Percentiles rank a stretch among this genome's conserved stretches.
Conservation (phyloP, 2,329 filamentous ascomycete genomes). For the Paraphaeosphaeria sporulosa region DNA sequence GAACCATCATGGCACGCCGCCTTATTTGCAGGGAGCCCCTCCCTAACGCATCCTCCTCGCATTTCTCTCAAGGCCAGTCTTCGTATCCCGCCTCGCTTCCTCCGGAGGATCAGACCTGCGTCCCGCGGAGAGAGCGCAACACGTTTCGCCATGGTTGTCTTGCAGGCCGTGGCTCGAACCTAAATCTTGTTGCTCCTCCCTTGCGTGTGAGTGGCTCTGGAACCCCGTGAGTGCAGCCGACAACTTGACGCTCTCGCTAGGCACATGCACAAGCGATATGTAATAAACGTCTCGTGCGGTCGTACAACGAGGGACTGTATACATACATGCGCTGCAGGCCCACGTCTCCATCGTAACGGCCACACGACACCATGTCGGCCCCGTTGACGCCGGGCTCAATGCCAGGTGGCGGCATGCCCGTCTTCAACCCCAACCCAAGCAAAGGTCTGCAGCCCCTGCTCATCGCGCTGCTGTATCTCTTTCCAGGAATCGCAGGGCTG, state of each 20-base stretch:
- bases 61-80: too few species aligned
- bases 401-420: not conserved
- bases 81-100: not conserved
- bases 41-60: too few species aligned
- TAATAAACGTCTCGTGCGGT: not conserved
- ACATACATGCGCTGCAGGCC: not conserved
- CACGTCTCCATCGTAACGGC: not conserved
- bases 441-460: constrained; percentile 24
- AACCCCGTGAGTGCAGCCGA: too few species aligned
- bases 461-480: constrained; percentile 24
- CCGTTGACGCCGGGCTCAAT: not conserved
- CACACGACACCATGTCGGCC: not conserved
- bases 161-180: too few species aligned
- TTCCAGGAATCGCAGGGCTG: constrained; percentile 19
- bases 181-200: not conserved
- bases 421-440: constrained; percentile 8
- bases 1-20: not conserved
- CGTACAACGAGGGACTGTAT: too few species aligned
- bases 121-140: not conserved
- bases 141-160: not conserved
- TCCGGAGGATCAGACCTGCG: not conserved
- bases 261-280: too few species aligned
- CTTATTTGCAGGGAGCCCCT: not conserved
- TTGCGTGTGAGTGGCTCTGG: not conserved
- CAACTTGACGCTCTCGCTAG: too few species aligned